Evolutionary conservation across 1,284 basidiomycete genomes (phyloP).

Genomic region (Trametes sp.): DNA sequence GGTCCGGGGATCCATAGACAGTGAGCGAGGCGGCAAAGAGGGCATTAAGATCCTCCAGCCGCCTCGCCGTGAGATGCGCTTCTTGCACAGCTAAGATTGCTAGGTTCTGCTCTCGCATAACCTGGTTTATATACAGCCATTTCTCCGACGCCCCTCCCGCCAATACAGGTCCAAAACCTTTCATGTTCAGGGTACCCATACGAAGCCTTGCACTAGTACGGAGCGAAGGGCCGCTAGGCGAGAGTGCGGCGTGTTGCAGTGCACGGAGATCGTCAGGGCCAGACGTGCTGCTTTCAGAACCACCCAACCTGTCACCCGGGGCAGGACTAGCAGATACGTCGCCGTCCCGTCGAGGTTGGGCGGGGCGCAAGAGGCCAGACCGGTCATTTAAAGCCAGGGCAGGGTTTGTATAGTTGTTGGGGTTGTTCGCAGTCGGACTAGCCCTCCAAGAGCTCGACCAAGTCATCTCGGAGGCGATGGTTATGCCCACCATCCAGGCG

Average conservation of each 20-base stretch:
- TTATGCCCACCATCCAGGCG: not conserved
- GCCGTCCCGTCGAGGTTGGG: not conserved
- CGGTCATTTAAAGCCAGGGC: not conserved
- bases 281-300: not conserved
- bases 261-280: too few species aligned
- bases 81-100: slow-evolving; percentile 39
- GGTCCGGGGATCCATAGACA: not conserved
- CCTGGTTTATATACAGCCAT: slow-evolving; percentile 33
- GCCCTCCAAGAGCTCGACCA: not conserved
- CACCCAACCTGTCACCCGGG: not conserved
- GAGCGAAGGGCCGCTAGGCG: not conserved
- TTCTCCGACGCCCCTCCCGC: slow-evolving; percentile 26
- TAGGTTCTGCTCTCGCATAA: slow-evolving; percentile 31
- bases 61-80: slow-evolving; percentile 36
- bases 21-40: not conserved
- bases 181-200: slow-evolving; percentile 33
- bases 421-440: not conserved
- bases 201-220: slow-evolving; percentile 14
- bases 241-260: not conserved
- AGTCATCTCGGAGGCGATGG: not conserved
- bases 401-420: not conserved
- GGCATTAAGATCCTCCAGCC: slow-evolving; percentile 11
- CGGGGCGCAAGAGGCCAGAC: not conserved
- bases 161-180: slow-evolving; percentile 14
- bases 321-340: not conserved